These are phyloP conservation scores for Phalaenopsis equestris DNA, from an alignment of 106 monocot genomes.

Conservation along the genomic window DNA sequence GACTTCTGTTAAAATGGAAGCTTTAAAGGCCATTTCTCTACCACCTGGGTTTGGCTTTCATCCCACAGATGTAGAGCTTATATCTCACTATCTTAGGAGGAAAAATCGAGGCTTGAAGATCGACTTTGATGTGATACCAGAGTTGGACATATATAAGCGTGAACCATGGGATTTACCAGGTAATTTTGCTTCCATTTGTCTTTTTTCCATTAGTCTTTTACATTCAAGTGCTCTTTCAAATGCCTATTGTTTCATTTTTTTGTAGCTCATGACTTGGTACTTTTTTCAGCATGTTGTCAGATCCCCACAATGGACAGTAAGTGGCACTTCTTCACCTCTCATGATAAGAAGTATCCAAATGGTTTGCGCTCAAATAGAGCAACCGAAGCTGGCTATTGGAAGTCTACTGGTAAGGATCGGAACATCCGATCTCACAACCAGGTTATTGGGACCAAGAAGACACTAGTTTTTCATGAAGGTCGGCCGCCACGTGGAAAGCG, in stretches of 20 bases:
- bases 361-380: constrained; percentile 72
- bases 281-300: constrained; percentile 32
- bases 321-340: constrained; percentile 75
- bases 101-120: constrained; percentile 40
- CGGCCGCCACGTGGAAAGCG: constrained; percentile 70
- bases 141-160: constrained; percentile 72
- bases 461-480: constrained; percentile 80
- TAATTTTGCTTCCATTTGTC: constrained; percentile 23
- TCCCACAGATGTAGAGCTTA: constrained; percentile 66
- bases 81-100: constrained; percentile 65
- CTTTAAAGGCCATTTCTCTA: constrained; percentile 12
- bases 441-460: constrained; percentile 77
- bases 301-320: constrained; percentile 51
- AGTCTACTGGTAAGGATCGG: constrained; percentile 78
- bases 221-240: too few species aligned
- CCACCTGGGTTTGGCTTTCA: constrained; percentile 73
- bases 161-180: constrained; percentile 90
- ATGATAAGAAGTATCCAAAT: constrained; percentile 75
- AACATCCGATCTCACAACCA: constrained; percentile 30
- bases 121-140: constrained; percentile 61
- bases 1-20: constrained; percentile 28
- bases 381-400: constrained; percentile 75
- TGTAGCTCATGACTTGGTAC: too few species aligned
- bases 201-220: too few species aligned
- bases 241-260: too few species aligned